Evolutionary conservation across 306 rosid genomes (phyloP), one percentile per base, ranked within the genome.

Genomic region (Hippophae tibetana): DNA sequence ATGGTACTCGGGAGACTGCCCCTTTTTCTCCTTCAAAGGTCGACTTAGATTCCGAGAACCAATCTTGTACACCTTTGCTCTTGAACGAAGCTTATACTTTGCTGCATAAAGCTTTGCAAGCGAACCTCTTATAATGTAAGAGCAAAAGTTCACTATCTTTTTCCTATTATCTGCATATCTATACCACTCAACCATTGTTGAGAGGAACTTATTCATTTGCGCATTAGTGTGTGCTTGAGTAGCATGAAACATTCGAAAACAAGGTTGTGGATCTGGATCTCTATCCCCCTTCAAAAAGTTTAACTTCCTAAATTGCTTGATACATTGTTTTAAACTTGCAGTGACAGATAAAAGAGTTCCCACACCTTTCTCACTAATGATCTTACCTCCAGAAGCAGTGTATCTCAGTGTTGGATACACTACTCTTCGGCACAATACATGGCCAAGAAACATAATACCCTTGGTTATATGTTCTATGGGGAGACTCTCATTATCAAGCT

Each of bases 81-180:
- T 76, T 6, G 98, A 90, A 0, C 96, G 87, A 56, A 90, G 98
- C 85, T 90, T 90, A 78, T 87, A 90, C 56, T 90, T 90, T 43
- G 98, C 96, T 38, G 98, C 98, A 77, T 87, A 90, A n/a, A 90
- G 89, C 86, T 90, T 90, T 43, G 98, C 98, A 69, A 90, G 92
- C 1, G 96, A 87, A 41, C 96, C 98, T 69, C 96, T 74, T 42
- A 87, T 45, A 38, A 90, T 87, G 73, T 90, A 90, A 27, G 96
- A 87, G 55, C 98, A 90, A 53, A 90, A 90, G 77, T 90, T 90
- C 60, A 90, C 98, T 12, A 87, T 72, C 62, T 90, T 90, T 70
- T 83, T 90, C 69, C 98, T 62, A 61, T 90, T 90, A 72, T 90
- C 98, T n/a, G 96, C 98, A 83, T 64, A 90, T 62, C 86, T 79